Evolutionary conservation across 768 basidiomycete genomes (phyloP).

Genomic region (Cystobasidium ongulense): DNA sequence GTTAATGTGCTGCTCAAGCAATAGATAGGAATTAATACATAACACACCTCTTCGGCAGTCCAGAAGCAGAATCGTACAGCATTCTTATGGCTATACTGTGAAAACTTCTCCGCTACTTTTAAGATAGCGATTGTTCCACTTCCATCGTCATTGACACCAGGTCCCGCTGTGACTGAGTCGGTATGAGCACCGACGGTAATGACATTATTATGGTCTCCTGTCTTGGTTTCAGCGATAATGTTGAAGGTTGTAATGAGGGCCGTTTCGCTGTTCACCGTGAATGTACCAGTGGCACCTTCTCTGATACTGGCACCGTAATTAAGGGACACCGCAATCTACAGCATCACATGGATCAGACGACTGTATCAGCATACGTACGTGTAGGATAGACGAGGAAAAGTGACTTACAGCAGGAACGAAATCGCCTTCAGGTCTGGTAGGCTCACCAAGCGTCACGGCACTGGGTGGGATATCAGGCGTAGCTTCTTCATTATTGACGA

Average conservation of each 20-base stretch:
- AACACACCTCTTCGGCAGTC: slow-evolving; percentile 2
- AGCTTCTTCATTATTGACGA: neutral
- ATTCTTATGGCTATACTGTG: neutral
- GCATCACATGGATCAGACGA: neutral
- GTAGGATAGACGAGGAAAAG: neutral
- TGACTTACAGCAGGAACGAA: slow-evolving; percentile 10
- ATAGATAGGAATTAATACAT: neutral
- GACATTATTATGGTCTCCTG: slow-evolving; percentile 4
- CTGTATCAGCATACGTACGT: neutral
- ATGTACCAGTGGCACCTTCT: neutral
- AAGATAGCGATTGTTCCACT: slow-evolving; percentile 4
- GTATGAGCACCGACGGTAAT: slow-evolving; percentile 8
- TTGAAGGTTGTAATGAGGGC: neutral
- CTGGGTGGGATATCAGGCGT: neutral
- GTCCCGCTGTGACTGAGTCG: slow-evolving; percentile 9
- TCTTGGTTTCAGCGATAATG: slow-evolving; percentile 3
- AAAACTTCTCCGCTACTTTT: neutral
- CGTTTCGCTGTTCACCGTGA: neutral
- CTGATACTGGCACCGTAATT: neutral
- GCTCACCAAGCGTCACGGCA: neutral
- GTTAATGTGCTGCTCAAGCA: neutral
- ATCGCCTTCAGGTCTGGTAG: neutral
- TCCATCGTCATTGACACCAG: slow-evolving; percentile 23
- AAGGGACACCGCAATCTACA: neutral
- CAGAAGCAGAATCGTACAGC: slow-evolving; percentile 17